phyloP scores from a whole-genome alignment of 2,329 filamentous ascomycete species.

The Aspergillus tamarii region DNA sequence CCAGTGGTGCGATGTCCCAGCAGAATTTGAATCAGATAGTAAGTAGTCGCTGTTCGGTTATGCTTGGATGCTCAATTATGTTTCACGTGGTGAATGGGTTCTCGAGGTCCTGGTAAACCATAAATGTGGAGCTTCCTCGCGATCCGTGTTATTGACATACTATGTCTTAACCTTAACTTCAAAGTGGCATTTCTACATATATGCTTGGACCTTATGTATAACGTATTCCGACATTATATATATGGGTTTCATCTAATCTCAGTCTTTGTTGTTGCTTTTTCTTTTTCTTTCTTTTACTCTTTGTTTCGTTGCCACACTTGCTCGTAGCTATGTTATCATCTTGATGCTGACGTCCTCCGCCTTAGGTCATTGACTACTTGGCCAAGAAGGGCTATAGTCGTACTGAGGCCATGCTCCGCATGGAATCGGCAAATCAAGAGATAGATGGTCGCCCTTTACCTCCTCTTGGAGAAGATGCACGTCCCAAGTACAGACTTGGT shows the following conservation, averaged over 20 bases:
- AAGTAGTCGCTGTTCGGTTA: slow-evolving; percentile 48
- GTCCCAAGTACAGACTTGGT: slow-evolving; percentile 75
- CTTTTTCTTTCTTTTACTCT: slow-evolving; percentile 9
- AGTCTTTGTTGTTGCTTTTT: background rate
- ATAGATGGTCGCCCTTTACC: slow-evolving; percentile 77
- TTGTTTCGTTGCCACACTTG: background rate
- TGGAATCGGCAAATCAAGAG: slow-evolving; percentile 84
- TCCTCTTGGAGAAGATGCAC: slow-evolving; percentile 68
- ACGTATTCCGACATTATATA: background rate
- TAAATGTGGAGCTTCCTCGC: background rate
- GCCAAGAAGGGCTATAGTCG: slow-evolving; percentile 92
- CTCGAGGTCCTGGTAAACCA: background rate
- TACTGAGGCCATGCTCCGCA: slow-evolving; percentile 88
- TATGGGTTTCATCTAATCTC: background rate
- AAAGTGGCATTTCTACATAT: background rate
- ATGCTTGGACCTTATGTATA: background rate
- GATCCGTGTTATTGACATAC: background rate
- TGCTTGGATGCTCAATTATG: background rate
- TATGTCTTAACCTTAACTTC: background rate
- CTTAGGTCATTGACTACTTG: slow-evolving; percentile 86
- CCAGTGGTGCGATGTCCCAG: slow-evolving; percentile 65
- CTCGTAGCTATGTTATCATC: background rate
- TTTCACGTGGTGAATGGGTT: background rate
- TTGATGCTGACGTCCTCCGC: slow-evolving; percentile 3
- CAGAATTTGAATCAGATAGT: slow-evolving; percentile 97